A percentile compares a stretch with the other conserved stretches of the same genome.
These are phyloP conservation scores for Ceratobasidium theobromae DNA, from an alignment of 1,284 basidiomycete species.

Conservation along the genomic window DNA sequence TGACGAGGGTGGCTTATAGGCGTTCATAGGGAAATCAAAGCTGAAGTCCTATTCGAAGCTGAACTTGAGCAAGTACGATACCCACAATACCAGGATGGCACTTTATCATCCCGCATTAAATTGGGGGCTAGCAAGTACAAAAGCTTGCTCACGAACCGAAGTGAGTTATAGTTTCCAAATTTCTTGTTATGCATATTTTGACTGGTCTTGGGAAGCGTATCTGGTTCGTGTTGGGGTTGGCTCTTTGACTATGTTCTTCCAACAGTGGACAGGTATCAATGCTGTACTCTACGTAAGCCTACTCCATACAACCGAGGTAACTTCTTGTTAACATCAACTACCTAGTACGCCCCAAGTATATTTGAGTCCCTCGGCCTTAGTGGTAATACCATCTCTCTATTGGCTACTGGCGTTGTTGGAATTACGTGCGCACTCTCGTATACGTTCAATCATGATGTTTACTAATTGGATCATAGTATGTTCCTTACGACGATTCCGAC, in stretches of 20 bases:
- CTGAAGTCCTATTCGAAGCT: conserved; percentile 71
- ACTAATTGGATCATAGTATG: conserved; percentile 49
- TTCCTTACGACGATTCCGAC: conserved; percentile 73
- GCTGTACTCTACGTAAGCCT: conserved; percentile 35
- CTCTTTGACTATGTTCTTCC: conserved; percentile 72
- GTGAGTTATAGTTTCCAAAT: conserved; percentile 43
- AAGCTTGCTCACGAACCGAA: conserved; percentile 55
- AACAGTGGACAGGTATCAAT: conserved; percentile 56
- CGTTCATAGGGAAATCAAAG: conserved; percentile 66
- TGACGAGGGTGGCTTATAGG: background rate
- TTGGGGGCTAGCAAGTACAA: conserved; percentile 60
- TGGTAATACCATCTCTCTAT: conserved; percentile 60
- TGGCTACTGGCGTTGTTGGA: conserved; percentile 82
- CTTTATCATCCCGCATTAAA: conserved; percentile 58
- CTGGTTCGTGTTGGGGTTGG: conserved; percentile 62
- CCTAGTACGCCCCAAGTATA: conserved; percentile 45
- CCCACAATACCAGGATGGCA: conserved; percentile 66
- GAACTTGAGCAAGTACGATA: conserved; percentile 58
- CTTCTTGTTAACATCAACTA: background rate
- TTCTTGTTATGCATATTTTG: conserved; percentile 27
- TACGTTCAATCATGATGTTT: conserved; percentile 27
- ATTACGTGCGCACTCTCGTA: conserved; percentile 53
- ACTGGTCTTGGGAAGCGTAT: conserved; percentile 47
- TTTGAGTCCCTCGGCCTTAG: conserved; percentile 58
- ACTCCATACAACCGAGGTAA: conserved; percentile 32